Evolutionary conservation across 2,329 filamentous ascomycete species (phyloP), one percentile per base, ranked within the genome.

Genomic region (Dothistroma septosporum): DNA sequence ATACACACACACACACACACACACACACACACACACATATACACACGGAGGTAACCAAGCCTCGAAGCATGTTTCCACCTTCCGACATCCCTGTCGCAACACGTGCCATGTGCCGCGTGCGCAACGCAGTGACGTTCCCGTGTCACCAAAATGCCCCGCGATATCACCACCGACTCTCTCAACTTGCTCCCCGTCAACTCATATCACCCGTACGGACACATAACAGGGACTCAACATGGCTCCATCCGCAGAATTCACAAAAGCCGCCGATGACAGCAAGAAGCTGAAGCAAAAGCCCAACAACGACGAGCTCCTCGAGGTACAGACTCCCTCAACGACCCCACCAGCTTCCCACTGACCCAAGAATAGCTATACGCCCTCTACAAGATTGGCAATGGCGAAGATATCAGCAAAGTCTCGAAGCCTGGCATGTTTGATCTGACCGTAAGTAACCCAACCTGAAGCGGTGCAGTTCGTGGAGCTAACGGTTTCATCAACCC

Each of bases 381-480:
- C 37, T 56, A 56, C 54, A 56, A 56, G 33, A 32, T 56, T 24
- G 54, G 54, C 37, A 56, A n/a, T 3, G 54, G 31, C 37, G 54
- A 56, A 24, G 44, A 56, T 14, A 47, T 56, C 37, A 16, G 19
- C 6, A 47, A 44, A 24, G 54, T 37, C 21, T 12, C 54, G 1
- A 56, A 56, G 54, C 54, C 54, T 3, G 54, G 54, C 35, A 48
- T 56, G 54, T 56, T 56, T n/a, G 54, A 56, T 32, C 2, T 56
- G 37, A 47, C 24, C 37, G 54, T 56, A 56, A 44, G 14, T 1
- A 1, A 44, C 14, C 14, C 8, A 1, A 9, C 12, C 5, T 28
- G 8, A 19, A 44, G 41, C 6, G 21, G 7, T 24, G 19, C n/a
- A 21, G 19, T 2, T 10, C 53, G 37, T 33, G 8, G n/a, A 19